Evolutionary conservation across 306 rosid genomes (phyloP).

Genomic region (Quercus suber): DNA sequence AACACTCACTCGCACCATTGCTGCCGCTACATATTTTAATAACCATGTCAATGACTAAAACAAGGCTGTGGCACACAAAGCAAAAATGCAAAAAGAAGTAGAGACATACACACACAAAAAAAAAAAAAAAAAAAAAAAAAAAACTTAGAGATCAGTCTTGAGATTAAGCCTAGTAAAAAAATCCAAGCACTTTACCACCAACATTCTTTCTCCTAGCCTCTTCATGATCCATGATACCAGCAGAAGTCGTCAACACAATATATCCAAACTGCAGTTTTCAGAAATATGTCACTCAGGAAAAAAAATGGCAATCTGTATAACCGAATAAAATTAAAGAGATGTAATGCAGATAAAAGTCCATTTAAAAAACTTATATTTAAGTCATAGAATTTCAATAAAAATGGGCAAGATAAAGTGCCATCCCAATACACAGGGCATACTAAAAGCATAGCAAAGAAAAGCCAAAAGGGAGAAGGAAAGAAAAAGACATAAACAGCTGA

Average conservation of each 20-base stretch:
- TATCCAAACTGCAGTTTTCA: conserved; percentile 38
- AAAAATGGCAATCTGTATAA: no score
- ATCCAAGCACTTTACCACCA: conserved; percentile 64
- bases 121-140: accelerated
- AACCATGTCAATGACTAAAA: not conserved
- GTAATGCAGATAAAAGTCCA: not conserved
- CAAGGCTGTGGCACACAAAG: not conserved
- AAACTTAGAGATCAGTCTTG: not conserved
- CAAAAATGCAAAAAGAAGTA: not conserved
- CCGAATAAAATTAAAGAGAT: not conserved
- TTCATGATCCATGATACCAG: conserved; percentile 62
- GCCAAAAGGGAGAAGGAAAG: no score
- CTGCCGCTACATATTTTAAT: conserved; percentile 9
- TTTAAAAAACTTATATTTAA: not conserved
- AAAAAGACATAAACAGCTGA: no score
- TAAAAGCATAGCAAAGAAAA: no score
- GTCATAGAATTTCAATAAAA: no score
- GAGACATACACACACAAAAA: no score
- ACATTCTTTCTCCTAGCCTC: conserved; percentile 62
- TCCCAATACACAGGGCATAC: no score
- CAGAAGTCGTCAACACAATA: conserved; percentile 56
- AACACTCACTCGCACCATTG: conserved; percentile 40
- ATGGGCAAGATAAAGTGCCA: no score
- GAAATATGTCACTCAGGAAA: not conserved
- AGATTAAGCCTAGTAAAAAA: conserved; percentile 37